Percentiles rank a stretch among this genome's conserved stretches.
Conservation (phyloP, 1,139 yeast species). For the Waltiozyma sp. region DNA sequence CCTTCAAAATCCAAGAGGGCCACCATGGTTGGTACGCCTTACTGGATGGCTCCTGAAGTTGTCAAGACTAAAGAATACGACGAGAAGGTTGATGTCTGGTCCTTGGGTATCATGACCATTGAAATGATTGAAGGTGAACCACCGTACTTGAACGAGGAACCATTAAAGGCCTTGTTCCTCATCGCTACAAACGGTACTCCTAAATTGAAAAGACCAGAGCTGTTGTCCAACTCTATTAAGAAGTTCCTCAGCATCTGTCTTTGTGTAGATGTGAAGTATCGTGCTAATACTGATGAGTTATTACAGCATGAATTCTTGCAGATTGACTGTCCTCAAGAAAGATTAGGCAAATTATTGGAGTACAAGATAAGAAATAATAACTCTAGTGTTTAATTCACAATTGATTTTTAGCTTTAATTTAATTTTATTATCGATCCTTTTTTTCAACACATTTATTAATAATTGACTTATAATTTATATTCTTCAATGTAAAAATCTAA, state of each 20-base stretch:
- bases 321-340: slow-evolving; percentile 59
- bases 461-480: no score
- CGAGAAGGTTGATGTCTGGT: slow-evolving; percentile 96
- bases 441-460: no score
- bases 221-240: slow-evolving; percentile 67
- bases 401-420: no score
- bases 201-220: slow-evolving; percentile 78
- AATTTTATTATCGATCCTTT: no score
- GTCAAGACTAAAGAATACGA: slow-evolving; percentile 95
- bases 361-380: slow-evolving; percentile 42
- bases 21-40: slow-evolving; percentile 98
- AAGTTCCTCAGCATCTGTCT: slow-evolving; percentile 83
- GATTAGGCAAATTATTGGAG: slow-evolving; percentile 57
- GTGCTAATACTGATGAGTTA: slow-evolving; percentile 86
- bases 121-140: slow-evolving; percentile 99
- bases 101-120: slow-evolving; percentile 94
- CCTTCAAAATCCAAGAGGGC: slow-evolving; percentile 90
- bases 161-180: slow-evolving; percentile 74
- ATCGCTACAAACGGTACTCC: slow-evolving; percentile 98
- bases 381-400: no score
- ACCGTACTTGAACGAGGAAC: slow-evolving; percentile 93
- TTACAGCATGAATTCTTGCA: slow-evolving; percentile 69
- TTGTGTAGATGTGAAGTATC: slow-evolving; percentile 86
- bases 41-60: slow-evolving; percentile 99
- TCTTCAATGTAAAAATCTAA: no score